Evolutionary conservation across 2,329 filamentous ascomycete genomes (phyloP).

Genomic region (Venturia asperata): DNA sequence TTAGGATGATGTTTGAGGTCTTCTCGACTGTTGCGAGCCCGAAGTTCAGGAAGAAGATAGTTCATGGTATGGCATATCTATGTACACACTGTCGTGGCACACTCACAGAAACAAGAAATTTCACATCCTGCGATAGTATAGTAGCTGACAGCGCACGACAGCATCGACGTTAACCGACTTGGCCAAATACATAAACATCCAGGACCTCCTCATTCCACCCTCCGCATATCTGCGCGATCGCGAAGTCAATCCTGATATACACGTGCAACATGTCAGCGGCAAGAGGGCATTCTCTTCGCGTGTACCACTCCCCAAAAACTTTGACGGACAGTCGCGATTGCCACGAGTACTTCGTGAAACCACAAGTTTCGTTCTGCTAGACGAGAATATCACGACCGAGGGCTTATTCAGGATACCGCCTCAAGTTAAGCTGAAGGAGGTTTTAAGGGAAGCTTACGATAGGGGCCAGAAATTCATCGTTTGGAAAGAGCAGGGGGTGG

Average conservation of each 20-base stretch:
- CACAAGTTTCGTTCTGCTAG: conserved; percentile 44
- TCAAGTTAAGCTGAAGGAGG: conserved; percentile 42
- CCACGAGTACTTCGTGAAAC: conserved; percentile 48
- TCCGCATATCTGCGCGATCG: conserved; percentile 49
- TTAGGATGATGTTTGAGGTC: conserved; percentile 48
- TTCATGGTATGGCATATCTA: conserved; percentile 38
- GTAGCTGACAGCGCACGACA: conserved; percentile 23
- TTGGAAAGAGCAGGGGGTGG: conserved; percentile 41
- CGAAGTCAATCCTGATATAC: conserved; percentile 42
- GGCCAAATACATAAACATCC: conserved; percentile 45
- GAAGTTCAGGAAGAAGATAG: conserved; percentile 51
- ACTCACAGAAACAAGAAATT: not conserved
- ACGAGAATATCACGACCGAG: conserved; percentile 42
- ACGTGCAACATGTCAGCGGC: conserved; percentile 40
- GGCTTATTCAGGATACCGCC: conserved; percentile 49
- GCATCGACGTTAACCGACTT: conserved; percentile 45
- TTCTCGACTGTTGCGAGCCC: conserved; percentile 51
- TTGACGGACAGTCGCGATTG: conserved; percentile 40
- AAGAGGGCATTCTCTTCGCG: conserved; percentile 41
- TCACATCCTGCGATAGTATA: not conserved
- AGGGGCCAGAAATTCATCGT: conserved; percentile 48
- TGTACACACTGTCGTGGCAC: not conserved
- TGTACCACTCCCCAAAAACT: conserved; percentile 42
- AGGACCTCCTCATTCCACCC: conserved; percentile 47
- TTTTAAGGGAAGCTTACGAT: conserved; percentile 49